Evolutionary conservation across 2,329 filamentous ascomycete genomes (phyloP).

Genomic region (Orbilia oligospora): DNA sequence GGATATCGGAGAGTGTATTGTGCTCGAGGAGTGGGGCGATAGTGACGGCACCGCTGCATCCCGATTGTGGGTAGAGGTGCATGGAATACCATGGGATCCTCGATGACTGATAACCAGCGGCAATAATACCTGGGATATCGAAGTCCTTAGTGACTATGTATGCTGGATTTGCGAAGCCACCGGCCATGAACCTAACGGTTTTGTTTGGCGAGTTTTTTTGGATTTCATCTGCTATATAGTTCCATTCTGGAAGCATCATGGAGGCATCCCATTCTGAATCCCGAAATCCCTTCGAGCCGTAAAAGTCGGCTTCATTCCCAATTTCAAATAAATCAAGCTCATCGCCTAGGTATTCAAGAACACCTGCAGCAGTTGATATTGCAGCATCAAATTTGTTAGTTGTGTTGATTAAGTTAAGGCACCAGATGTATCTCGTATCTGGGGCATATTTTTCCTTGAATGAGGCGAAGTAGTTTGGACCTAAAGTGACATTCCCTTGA

Average conservation of each 20-base stretch:
- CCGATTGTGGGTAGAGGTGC: constrained; percentile 52
- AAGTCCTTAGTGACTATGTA: constrained; percentile 36
- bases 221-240: constrained; percentile 48
- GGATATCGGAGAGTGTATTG: constrained; percentile 23
- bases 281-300: constrained; percentile 45
- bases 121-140: constrained; percentile 44
- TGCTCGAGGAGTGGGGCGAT: constrained; percentile 37
- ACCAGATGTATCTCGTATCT: constrained; percentile 49
- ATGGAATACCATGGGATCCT: constrained; percentile 50
- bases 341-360: constrained; percentile 40
- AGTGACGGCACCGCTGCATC: constrained; percentile 30
- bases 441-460: constrained; percentile 37
- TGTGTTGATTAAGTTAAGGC: constrained; percentile 45
- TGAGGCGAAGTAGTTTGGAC: constrained; percentile 48
- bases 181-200: constrained; percentile 39
- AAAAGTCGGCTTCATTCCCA: constrained; percentile 53
- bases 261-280: constrained; percentile 27
- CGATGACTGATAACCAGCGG: constrained; percentile 26
- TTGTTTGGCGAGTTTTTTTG: constrained; percentile 23
- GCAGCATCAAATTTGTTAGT: constrained; percentile 49
- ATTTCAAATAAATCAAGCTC: constrained; percentile 53
- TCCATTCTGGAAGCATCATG: constrained; percentile 50
- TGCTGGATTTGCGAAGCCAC: constrained; percentile 47
- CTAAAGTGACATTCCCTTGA: constrained; percentile 41
- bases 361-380: constrained; percentile 39